phyloP scores from a whole-genome alignment of 73 alveolate species.

The Chromera velia region DNA sequence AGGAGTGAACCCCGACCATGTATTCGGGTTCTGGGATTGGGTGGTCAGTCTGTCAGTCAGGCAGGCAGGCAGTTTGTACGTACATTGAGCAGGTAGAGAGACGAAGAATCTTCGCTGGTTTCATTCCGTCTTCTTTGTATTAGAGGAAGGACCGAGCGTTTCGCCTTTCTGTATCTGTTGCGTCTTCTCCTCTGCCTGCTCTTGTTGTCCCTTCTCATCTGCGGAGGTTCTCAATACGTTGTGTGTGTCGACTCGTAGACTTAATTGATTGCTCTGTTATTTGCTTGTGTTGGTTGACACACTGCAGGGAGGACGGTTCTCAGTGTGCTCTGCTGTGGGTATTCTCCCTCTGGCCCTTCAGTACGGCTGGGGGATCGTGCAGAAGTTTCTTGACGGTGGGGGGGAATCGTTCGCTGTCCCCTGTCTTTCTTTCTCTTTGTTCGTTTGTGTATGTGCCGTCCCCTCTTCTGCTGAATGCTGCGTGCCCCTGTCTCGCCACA shows the following conservation, averaged over 20 bases:
- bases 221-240: background rate
- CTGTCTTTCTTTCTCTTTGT: background rate
- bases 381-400: background rate
- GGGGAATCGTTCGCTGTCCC: too few species aligned
- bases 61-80: background rate
- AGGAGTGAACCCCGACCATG: slow-evolving; percentile 61
- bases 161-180: background rate
- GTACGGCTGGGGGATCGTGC: slow-evolving; percentile 31
- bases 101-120: background rate
- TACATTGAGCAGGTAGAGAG: background rate
- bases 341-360: slow-evolving; percentile 82
- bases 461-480: too few species aligned
- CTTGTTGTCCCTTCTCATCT: background rate
- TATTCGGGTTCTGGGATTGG: slow-evolving; percentile 91
- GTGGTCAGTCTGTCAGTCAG: slow-evolving; percentile 9
- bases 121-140: background rate
- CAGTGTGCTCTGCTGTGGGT: slow-evolving; percentile 93
- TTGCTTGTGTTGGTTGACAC: too few species aligned
- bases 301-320: slow-evolving; percentile 97
- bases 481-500: too few species aligned
- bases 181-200: background rate
- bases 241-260: background rate
- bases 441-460: too few species aligned
- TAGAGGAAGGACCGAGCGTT: background rate
- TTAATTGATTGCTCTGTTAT: background rate